Conservation (phyloP, 2,329 filamentous ascomycete genomes). For the Dactylellina drechsleri region DNA sequence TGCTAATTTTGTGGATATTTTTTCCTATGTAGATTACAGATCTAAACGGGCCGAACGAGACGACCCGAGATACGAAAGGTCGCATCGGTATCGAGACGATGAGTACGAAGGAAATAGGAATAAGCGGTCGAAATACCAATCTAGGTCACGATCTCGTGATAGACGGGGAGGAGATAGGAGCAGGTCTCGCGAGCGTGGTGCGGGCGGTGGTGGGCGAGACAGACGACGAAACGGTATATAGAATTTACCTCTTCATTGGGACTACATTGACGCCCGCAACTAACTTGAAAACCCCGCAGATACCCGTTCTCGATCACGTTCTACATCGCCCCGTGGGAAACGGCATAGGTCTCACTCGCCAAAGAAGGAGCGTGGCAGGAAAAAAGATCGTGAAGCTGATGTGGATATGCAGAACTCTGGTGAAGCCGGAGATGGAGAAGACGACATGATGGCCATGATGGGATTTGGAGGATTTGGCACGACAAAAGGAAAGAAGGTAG, state of each 20-base stretch:
- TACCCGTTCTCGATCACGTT: slow-evolving; percentile 33
- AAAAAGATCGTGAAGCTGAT: slow-evolving; percentile 56
- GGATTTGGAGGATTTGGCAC: slow-evolving; percentile 86
- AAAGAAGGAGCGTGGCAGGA: slow-evolving; percentile 25
- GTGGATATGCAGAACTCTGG: slow-evolving; percentile 67
- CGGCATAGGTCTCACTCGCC: slow-evolving; percentile 27
- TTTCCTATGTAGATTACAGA: slow-evolving; percentile 17
- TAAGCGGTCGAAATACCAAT: slow-evolving; percentile 36
- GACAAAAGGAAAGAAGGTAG: slow-evolving; percentile 90
- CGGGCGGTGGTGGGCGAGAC: slow-evolving; percentile 12
- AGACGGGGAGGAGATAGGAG: slow-evolving; percentile 14
- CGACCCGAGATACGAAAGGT: slow-evolving; percentile 39
- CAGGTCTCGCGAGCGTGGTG: slow-evolving; percentile 10
- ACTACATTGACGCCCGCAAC: neutral
- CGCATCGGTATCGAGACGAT: slow-evolving; percentile 23
- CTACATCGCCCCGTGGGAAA: slow-evolving; percentile 30
- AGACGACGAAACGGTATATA: slow-evolving; percentile 20
- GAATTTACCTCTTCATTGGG: neutral
- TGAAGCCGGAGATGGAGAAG: slow-evolving; percentile 71
- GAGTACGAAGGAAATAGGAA: slow-evolving; percentile 25
- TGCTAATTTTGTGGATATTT: neutral
- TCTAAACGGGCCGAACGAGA: slow-evolving; percentile 22
- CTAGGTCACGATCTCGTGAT: slow-evolving; percentile 25
- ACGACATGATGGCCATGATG: slow-evolving; percentile 85
- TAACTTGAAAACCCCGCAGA: slow-evolving; percentile 5